Percentiles rank a stretch among this genome's conserved stretches.
These are phyloP conservation scores for Cutaneotrichosporon dermatis DNA, from an alignment of 1,284 basidiomycete genomes.

Conservation along the genomic window DNA sequence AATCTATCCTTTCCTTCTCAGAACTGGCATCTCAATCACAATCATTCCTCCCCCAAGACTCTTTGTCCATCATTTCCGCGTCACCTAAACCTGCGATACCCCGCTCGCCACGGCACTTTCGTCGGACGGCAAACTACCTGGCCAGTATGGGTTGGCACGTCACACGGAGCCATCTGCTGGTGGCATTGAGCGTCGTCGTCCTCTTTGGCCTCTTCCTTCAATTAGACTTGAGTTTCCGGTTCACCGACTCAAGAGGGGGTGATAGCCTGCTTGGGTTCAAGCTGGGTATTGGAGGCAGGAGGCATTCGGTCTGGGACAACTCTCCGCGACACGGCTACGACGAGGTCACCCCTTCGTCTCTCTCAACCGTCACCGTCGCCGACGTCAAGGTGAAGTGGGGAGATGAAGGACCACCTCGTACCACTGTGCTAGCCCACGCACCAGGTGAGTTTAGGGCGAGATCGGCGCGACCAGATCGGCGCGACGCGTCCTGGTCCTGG, in stretches of 20 bases:
- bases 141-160: constrained; percentile 32
- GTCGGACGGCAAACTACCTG: neutral
- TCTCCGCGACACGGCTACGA: neutral
- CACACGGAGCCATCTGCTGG: constrained; percentile 43
- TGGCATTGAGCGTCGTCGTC: constrained; percentile 38
- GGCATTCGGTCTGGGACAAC: constrained; percentile 2
- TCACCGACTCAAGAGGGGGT: constrained; percentile 31
- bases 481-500: too few species aligned
- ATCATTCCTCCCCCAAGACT: neutral
- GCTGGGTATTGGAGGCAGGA: constrained; percentile 30
- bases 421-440: constrained; percentile 44
- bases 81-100: neutral
- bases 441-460: constrained; percentile 50
- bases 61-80: neutral
- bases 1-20: too few species aligned
- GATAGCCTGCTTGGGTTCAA: constrained; percentile 33
- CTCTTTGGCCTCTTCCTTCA: constrained; percentile 43
- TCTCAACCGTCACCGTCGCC: constrained; percentile 4
- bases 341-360: neutral
- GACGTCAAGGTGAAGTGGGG: constrained; percentile 43
- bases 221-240: constrained; percentile 39
- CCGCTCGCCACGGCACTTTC: neutral
- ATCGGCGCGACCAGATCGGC: too few species aligned
- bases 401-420: constrained; percentile 34
- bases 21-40: too few species aligned